Percentiles rank a stretch among this genome's conserved stretches.
Evolutionary conservation across 805 yeast species (phyloP).

Genomic region (Blastobotrys mokoenaii): DNA sequence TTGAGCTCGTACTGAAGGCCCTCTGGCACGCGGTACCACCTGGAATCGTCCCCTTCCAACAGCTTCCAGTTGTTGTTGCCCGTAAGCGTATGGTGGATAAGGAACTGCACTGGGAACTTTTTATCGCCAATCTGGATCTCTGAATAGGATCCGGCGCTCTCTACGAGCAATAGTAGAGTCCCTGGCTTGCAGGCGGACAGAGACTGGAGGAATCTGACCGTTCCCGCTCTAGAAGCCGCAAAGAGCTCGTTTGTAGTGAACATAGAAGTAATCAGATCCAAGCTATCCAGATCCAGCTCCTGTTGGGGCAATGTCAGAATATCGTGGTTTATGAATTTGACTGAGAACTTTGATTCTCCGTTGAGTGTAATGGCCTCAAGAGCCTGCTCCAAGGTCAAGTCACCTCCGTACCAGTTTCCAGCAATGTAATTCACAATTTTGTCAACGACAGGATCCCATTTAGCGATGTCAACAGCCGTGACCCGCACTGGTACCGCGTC

Average conservation of each 20-base stretch:
- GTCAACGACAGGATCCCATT: conserved; percentile 54
- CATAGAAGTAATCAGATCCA: conserved; percentile 56
- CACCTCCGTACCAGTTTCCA: conserved; percentile 38
- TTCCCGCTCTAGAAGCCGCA: conserved; percentile 52
- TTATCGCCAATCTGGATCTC: conserved; percentile 69
- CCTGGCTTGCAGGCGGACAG: conserved; percentile 51
- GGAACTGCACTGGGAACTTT: conserved; percentile 72
- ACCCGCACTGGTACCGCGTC: conserved; percentile 31
- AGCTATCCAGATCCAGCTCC: conserved; percentile 21
- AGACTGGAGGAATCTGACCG: conserved; percentile 50
- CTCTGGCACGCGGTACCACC: conserved; percentile 64
- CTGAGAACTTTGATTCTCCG: conserved; percentile 5
- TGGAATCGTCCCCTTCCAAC: conserved; percentile 58
- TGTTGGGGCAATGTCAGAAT: conserved; percentile 18
- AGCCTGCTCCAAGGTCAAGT: conserved; percentile 1
- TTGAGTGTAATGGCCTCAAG: conserved; percentile 3
- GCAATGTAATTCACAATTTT: conserved; percentile 38
- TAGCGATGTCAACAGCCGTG: conserved; percentile 65
- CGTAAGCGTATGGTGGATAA: conserved; percentile 62
- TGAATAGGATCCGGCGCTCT: conserved; percentile 86
- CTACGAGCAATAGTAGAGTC: conserved; percentile 57
- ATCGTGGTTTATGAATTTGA: conserved; percentile 15
- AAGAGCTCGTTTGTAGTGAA: conserved; percentile 87
- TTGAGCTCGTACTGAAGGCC: conserved; percentile 55
- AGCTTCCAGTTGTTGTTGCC: conserved; percentile 64